Base-by-base conservation (phyloP, 2,329 filamentous ascomycete species). In the Aspergillus pseudoglaucus region DNA sequence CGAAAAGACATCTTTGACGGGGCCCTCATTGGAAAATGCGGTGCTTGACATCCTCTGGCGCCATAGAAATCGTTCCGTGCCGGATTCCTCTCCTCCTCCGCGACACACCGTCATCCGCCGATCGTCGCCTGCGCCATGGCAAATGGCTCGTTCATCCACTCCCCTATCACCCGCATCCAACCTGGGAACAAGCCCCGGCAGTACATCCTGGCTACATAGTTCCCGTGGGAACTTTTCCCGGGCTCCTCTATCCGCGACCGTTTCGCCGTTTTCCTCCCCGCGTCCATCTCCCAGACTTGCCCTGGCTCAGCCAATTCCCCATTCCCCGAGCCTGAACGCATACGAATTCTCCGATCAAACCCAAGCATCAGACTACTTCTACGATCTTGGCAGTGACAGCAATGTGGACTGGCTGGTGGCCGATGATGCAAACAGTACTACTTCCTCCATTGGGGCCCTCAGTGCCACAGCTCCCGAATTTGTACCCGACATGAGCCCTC, bases 381-480 rank as follows among this genome's bases (percentile, higher is more conserved):
- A 94, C 64, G 90, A 97, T 60, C 86, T 90, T 62, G 90, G 91
- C 57, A 88, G 85, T 53, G 91, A 97, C 66, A 69, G 60, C 47
- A 95, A 93, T 59, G 90, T 98, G 45, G 91, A 97, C 69, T 97
- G 91, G 93, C 79, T 97, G 41, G 88, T 96, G 46, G 84, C 81
- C 57, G 93, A 93, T 65, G 90, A 95, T 66, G 86, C 88, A 60
- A 83, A 81, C 46, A 87, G 85, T 60, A 90, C 85, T 58, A 81
- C 90, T 49, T 84, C 88, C 20, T 95, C 90, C 20, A 77, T 85
- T 14, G 89, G 84, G 55, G 83, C 79, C 33, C 79, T 94, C 52
- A 91, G 90, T 62, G 88, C 85, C 39, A 85, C 85, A 12, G 88
- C 88, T 4, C 86, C 90, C 20, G 90, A 96, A 66, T 96, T 82